Conservation (phyloP, 169 alveolate genomes). For the Condylostoma magnum region DNA sequence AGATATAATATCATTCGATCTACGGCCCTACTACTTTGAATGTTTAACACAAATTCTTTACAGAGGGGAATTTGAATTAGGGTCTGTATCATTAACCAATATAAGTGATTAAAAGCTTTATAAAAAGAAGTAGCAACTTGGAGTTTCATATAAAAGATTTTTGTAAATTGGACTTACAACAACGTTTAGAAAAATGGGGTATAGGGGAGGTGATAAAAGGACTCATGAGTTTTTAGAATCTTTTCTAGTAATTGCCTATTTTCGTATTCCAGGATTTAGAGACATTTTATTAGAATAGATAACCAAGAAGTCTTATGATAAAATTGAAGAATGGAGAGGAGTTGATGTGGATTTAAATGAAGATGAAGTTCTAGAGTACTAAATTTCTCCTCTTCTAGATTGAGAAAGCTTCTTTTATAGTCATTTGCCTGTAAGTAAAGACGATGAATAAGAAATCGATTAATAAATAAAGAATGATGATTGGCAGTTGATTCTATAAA, state of each 20-base stretch:
- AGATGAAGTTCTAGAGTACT: constrained; percentile 1
- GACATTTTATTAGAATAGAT: constrained; percentile 22
- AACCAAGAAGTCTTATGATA: constrained; percentile 4
- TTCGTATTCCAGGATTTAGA: constrained; percentile 56
- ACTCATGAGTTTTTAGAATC: constrained; percentile 42
- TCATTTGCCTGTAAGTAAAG: constrained; percentile 35
- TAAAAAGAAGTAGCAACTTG: no score
- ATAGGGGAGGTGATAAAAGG: constrained; percentile 41
- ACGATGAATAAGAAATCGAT: constrained; percentile 19
- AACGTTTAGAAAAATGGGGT: no score
- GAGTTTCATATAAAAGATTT: no score
- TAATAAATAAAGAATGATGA: constrained; percentile 6
- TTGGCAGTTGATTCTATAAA: constrained; percentile 44
- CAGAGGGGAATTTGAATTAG: constrained; percentile 30
- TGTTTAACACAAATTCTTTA: constrained; percentile 13
- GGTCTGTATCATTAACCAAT: neutral
- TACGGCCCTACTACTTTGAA: constrained; percentile 8
- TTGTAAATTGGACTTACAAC: no score
- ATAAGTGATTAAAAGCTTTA: no score
- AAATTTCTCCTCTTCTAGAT: constrained; percentile 39
- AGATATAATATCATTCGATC: neutral
- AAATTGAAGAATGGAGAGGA: constrained; percentile 57
- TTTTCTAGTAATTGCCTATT: constrained; percentile 44
- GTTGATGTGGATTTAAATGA: constrained; percentile 41
- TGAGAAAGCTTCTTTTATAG: constrained; percentile 50